Percentiles rank a stretch among this genome's conserved stretches.
Conservation (phyloP, 2,329 filamentous ascomycete genomes). For the Massarina eburnea region DNA sequence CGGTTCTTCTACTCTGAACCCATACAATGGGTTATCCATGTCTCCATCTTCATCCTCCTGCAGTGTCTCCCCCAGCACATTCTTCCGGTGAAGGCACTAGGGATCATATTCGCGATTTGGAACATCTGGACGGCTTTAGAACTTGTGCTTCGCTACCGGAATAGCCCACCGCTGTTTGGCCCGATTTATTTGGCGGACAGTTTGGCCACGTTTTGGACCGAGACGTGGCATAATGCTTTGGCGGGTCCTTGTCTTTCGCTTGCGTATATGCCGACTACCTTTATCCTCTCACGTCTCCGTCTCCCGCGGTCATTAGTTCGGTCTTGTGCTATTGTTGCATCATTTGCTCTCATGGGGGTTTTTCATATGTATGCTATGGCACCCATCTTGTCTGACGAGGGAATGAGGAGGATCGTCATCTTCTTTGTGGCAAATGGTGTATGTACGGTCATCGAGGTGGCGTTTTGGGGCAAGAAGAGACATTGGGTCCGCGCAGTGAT, state of each 20-base stretch:
- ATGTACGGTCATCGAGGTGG: conserved; percentile 31
- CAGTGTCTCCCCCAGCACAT: conserved; percentile 40
- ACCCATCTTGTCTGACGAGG: conserved; percentile 37
- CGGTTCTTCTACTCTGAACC: conserved; percentile 43
- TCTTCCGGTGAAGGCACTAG: conserved; percentile 40
- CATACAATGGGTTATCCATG: conserved; percentile 40
- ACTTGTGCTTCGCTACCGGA: conserved; percentile 41
- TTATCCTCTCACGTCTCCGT: conserved; percentile 31
- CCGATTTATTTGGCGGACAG: conserved; percentile 44
- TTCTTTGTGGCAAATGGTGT: conserved; percentile 48
- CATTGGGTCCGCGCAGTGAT: conserved; percentile 33
- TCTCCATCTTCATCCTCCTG: conserved; percentile 34
- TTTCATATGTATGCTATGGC: conserved; percentile 45
- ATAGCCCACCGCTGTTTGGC: conserved; percentile 42
- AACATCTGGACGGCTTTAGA: conserved; percentile 46
- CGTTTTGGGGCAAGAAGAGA: conserved; percentile 40
- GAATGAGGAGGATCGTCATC: conserved; percentile 34
- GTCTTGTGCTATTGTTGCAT: conserved; percentile 39
- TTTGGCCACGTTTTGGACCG: conserved; percentile 36
- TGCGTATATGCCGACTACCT: conserved; percentile 43
- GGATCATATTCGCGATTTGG: conserved; percentile 45
- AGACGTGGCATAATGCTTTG: conserved; percentile 49
- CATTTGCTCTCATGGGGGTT: conserved; percentile 44
- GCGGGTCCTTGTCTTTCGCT: conserved; percentile 44
- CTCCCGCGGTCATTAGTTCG: conserved; percentile 36